Evolutionary conservation across 1,139 yeast genomes (phyloP).

Genomic region (Magnusiomyces tetraspermus): DNA sequence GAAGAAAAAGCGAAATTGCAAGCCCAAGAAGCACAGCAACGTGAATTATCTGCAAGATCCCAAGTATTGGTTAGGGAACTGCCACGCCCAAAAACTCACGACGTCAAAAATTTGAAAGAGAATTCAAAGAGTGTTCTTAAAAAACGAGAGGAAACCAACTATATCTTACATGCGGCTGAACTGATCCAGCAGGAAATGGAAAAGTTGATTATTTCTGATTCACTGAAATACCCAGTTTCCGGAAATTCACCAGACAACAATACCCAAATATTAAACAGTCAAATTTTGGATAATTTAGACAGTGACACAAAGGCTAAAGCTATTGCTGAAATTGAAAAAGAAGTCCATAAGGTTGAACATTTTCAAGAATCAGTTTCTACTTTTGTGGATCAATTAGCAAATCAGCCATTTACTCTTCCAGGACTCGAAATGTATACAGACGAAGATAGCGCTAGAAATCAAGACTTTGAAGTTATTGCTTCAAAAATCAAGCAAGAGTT

Average conservation of each 20-base stretch:
- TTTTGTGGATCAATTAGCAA: conserved; percentile 14
- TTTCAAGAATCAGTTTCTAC: not conserved
- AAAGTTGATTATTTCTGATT: conserved; percentile 42
- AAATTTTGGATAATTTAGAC: conserved; percentile 36
- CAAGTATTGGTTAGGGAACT: conserved; percentile 43
- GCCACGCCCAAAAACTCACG: conserved; percentile 40
- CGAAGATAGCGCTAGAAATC: conserved; percentile 10
- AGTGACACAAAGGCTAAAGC: conserved; percentile 27
- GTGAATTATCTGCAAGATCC: conserved; percentile 36
- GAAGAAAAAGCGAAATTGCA: conserved; percentile 25
- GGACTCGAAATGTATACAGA: conserved; percentile 7
- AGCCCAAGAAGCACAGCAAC: conserved; percentile 22
- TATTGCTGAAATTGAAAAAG: conserved; percentile 34
- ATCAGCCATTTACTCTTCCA: conserved; percentile 11
- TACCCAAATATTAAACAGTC: not conserved
- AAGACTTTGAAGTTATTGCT: not conserved
- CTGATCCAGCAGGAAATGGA: conserved; percentile 35
- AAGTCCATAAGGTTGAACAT: conserved; percentile 15
- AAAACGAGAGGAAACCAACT: not conserved
- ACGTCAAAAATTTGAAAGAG: conserved; percentile 4
- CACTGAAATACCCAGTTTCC: conserved; percentile 31
- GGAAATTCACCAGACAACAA: conserved; percentile 15
- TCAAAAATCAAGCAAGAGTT: conserved; percentile 11
- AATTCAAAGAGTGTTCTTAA: not conserved
- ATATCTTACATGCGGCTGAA: not conserved